These are phyloP conservation scores for Angomonas deanei DNA, from an alignment of 208 protist species.

Conservation along the genomic window DNA sequence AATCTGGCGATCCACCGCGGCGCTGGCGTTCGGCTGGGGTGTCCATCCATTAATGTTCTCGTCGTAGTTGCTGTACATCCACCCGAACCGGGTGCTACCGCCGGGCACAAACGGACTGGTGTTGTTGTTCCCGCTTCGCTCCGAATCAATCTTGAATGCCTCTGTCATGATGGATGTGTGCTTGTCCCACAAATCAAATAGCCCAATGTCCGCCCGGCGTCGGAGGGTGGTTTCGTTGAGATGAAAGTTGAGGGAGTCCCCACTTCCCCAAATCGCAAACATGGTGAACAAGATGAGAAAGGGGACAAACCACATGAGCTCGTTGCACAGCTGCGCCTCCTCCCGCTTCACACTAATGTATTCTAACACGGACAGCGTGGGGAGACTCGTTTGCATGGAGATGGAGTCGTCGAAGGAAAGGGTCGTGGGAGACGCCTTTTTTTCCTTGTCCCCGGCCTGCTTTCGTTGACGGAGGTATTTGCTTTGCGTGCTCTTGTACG, in stretches of 20 bases:
- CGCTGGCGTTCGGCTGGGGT: slow-evolving; percentile 10
- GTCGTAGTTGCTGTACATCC: slow-evolving; percentile 37
- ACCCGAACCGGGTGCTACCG: slow-evolving; percentile 18
- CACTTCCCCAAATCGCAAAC: slow-evolving; percentile 11
- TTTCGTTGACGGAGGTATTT: not conserved
- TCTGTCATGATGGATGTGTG: slow-evolving; percentile 15
- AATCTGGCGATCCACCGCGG: slow-evolving; percentile 16
- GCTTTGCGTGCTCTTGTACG: not conserved
- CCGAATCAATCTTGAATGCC: slow-evolving; percentile 31
- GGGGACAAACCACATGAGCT: slow-evolving; percentile 16
- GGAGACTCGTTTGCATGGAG: slow-evolving; percentile 15
- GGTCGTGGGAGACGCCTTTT: too few relatives aligned
- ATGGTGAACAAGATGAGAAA: slow-evolving; percentile 20
- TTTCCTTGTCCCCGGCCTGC: too few relatives aligned
- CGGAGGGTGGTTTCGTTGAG: slow-evolving; percentile 11
- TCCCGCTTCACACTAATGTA: slow-evolving; percentile 16
- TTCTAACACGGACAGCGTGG: slow-evolving; percentile 15
- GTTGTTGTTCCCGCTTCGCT: slow-evolving; percentile 9
- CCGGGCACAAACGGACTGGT: slow-evolving; percentile 16
- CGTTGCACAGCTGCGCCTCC: slow-evolving; percentile 12
- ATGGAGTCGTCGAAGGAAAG: too few relatives aligned
- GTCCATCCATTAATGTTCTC: slow-evolving; percentile 19
- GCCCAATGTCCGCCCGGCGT: slow-evolving; percentile 2
- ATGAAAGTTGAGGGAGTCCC: not conserved
- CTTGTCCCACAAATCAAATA: not conserved